Evolutionary conservation across 345 rosid genomes (phyloP).

Genomic region (Fremontodendron californicum): DNA sequence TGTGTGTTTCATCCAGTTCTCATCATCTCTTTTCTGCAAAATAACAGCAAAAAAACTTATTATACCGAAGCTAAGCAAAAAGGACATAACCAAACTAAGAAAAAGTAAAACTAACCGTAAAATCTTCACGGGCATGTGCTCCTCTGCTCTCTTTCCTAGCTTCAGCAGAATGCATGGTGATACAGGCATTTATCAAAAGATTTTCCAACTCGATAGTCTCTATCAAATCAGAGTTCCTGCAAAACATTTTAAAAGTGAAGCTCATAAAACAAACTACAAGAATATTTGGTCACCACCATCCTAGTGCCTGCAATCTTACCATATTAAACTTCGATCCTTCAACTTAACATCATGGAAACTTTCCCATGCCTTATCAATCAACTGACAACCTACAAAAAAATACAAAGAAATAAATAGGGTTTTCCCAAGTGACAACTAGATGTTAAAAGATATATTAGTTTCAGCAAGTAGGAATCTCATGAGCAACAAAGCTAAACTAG

Average conservation of each 20-base stretch:
- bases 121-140: constrained; percentile 99
- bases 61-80: background rate
- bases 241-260: constrained; percentile 18
- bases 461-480: background rate
- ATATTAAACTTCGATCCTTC: constrained; percentile 82
- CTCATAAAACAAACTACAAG: constrained; percentile 1
- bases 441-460: background rate
- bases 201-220: constrained; percentile 97
- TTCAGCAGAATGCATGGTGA: constrained; percentile 99
- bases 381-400: constrained; percentile 58
- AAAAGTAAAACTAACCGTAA: constrained; percentile 52
- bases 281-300: constrained; percentile 9
- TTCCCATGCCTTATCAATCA: constrained; percentile 87
- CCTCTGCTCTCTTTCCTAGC: constrained; percentile 99
- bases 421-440: background rate
- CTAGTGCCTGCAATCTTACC: constrained; percentile 43
- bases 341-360: constrained; percentile 81
- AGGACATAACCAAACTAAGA: background rate
- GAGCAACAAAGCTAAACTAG: background rate
- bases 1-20: constrained; percentile 94
- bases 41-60: background rate
- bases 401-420: background rate
- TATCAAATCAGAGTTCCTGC: constrained; percentile 95
- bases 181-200: constrained; percentile 89
- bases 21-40: constrained; percentile 95